Evolutionary conservation across 441 rosid species (phyloP).

Genomic region (Manihot esculenta): DNA sequence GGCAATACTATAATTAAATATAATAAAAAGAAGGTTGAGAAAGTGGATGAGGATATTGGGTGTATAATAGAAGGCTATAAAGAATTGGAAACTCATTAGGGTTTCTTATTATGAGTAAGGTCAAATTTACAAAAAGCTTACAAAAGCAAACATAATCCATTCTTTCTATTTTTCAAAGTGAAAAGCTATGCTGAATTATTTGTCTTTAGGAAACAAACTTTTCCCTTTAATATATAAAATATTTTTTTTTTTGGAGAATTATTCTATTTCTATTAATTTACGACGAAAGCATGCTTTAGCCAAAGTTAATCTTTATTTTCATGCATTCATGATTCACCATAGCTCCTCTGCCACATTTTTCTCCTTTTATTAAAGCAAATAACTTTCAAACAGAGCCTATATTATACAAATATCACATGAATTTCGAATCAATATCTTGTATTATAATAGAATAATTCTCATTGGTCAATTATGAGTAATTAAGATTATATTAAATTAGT

Average conservation of each 20-base stretch:
- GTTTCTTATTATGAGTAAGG: neutral
- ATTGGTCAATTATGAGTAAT: neutral
- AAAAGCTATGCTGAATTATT: neutral
- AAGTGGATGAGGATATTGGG: no score
- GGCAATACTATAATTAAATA: no score
- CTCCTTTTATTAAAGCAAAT: no score
- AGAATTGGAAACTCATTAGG: conserved; percentile 5
- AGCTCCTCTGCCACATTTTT: no score
- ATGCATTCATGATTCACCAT: neutral
- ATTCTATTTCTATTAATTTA: no score
- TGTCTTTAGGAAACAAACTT: neutral
- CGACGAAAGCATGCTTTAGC: neutral
- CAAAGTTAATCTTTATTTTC: neutral
- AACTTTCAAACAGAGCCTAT: no score
- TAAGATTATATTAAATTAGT: neutral
- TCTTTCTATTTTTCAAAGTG: neutral
- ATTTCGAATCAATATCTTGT: neutral
- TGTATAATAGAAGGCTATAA: neutral
- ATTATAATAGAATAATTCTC: neutral
- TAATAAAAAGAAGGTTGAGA: no score
- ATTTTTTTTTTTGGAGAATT: no score
- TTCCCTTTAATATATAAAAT: no score
- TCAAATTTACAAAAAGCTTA: conserved; percentile 1
- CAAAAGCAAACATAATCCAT: no score
- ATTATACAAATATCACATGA: no score